Evolutionary conservation across 75 land plant species (phyloP).

Genomic region (Selaginella tamariscina): DNA sequence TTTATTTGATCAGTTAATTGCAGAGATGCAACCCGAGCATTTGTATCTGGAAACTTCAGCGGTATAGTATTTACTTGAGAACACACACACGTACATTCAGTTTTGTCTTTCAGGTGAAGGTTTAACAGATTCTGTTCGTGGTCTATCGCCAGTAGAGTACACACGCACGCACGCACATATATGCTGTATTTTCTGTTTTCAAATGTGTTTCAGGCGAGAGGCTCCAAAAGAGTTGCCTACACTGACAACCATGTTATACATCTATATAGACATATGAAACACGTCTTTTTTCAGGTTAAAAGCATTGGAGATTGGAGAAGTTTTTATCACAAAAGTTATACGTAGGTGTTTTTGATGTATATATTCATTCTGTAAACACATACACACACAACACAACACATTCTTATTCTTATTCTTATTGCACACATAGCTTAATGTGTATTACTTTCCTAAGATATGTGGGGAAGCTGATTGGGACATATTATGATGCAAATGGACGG

Average conservation of each 20-base stretch:
- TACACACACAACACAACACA: not conserved
- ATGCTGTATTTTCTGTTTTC: too few relatives aligned
- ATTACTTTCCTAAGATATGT: constrained; percentile 35
- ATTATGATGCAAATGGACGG: constrained; percentile 58
- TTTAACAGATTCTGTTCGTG: constrained; percentile 60
- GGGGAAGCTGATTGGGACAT: constrained; percentile 83
- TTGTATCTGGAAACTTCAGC: constrained; percentile 94
- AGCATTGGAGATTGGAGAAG: constrained; percentile 78
- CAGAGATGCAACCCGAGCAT: constrained; percentile 97
- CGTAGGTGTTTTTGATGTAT: constrained; percentile 31
- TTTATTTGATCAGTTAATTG: not conserved
- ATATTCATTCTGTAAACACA: not conserved
- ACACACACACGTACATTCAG: not conserved
- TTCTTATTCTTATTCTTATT: not conserved
- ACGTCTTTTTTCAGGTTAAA: constrained; percentile 42
- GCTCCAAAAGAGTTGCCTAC: not conserved
- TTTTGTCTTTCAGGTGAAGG: constrained; percentile 44
- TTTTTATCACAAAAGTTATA: constrained; percentile 66
- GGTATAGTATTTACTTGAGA: constrained; percentile 31
- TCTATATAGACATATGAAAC: too few relatives aligned
- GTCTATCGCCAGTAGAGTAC: constrained; percentile 58
- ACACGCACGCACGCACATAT: too few relatives aligned
- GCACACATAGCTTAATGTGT: not conserved
- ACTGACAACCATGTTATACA: too few relatives aligned
- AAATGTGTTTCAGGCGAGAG: constrained; percentile 1